Evolutionary conservation across 441 rosid genomes (phyloP), one percentile per base, ranked within the genome.

Genomic region (Erodium trifolium): DNA sequence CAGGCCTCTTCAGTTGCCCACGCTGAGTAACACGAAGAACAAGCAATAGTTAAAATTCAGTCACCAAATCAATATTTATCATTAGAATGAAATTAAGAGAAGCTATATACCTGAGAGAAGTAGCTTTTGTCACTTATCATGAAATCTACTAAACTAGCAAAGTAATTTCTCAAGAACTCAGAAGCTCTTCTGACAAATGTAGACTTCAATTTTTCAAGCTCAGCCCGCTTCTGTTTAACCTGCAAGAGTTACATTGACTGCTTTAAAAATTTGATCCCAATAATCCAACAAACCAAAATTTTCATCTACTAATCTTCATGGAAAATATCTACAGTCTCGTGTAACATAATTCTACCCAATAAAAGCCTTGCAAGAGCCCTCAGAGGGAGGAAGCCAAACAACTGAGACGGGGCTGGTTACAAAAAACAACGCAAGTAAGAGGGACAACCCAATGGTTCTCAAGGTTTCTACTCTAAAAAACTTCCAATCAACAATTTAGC

Each of bases 1-100:
- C 99, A 75, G 98, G 99, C 83, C 99, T 91, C 86, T 95, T 95
- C 80, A 95, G 79, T 77, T 95, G 98, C 41, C 98, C 99, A 73
- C 96, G 82, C 98, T 95, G 89, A 80, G 82, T 69, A 72, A 70
- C 68, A 69, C 68, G 81, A 72, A 67, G 65, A 67, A 71, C 16
- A 27, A 64, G 67, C 47, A 67, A 70, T 49, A 68, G 60, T 75
- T 66, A 72, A 47, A 71, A 74, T 69, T 70, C 78, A 53, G 66
- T 47, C 47, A 51, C 47, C 66, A 41, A 14, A 72, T 35, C 63
- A 14, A 69, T 35, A 67, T 47, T 75, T 39, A 47, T 45, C 41
- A 73, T 9, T 49, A 71, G 45, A 70, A 59, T 34, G 55, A 72
- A 72, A 60, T 8, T 62, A 19, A 43, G 67, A 27, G 63, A 62